Evolutionary conservation across 1,284 basidiomycete species (phyloP), one percentile per base, ranked within the genome.

Genomic region (Golubevia sp.): DNA sequence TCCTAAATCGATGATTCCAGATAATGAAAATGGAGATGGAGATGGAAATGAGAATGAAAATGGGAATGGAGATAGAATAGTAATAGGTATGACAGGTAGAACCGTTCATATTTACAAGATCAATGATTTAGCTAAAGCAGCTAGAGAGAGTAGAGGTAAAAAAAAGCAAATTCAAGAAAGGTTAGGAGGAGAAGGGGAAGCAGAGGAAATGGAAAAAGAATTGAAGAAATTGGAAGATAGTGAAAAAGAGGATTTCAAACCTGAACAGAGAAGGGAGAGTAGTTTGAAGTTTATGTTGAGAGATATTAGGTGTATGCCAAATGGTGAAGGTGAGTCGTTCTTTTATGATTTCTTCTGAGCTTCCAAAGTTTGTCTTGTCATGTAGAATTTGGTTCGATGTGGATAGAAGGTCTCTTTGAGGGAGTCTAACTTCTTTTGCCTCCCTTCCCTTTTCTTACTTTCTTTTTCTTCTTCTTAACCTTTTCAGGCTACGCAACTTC

Each of bases 281-380:
- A 93, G 92, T 70, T 85, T 99, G 68, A 98, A 97, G 85, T 98
- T 92, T 83, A 92, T 98, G 91, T 95, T 95, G 34, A 86, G 94
- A 56, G 91, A 90, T 59, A 85, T 99, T 50, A 91, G 91, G 18
- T 94, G 92, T 79, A 98, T 97, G 94, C 88, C 89, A 0, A 91
- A 93, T 75, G 95, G 94, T 0, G 89, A 94, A 86, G 94, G 94
- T 92, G 68, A 53, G 87, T 84, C 3, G 13, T 3, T 58, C 8
- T n/a, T 49, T 58, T 23, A 8, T 25, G 6, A 20, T 51, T 18
- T 44, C n/a, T 6, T n/a, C 30, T 15, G 20, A 38, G 30, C n/a
- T n/a, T 30, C 54, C n/a, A 48, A 30, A 20, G 25, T 1, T 53
- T 30, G 23, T n/a, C 49, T 27, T 44, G 24, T 49, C 24, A 23